Base-by-base conservation (phyloP, 1,284 basidiomycete species). In the Meira nashicola region DNA sequence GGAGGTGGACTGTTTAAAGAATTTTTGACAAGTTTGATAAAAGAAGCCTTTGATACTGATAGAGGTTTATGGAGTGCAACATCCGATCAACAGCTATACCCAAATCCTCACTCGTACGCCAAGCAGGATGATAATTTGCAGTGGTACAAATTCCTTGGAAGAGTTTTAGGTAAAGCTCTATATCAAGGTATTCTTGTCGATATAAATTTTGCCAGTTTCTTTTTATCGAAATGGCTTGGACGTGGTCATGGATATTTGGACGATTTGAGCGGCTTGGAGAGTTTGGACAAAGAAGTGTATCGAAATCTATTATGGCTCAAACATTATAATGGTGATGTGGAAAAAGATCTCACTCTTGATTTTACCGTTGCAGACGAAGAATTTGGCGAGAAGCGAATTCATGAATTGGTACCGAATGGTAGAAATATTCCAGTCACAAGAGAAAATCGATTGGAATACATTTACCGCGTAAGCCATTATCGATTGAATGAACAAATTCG, bases 1-100 rank as follows among this genome's bases (percentile, higher is more conserved):
- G 94, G 94, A 1, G 93, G 95, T 2, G 94, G 95, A 0, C 86
- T 98, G 8, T 97, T 96, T 82, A 99, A 98, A 77, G 95, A 97
- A 79, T 95, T 98, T 74, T 85, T 98, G 71, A 97, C 92, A 1
- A 80, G 79, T 75, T 81, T 71, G 63, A 81, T 78, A 56, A 92
- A 89, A 72, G 92, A 97, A 78, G 93, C 89, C 0, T 97, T 98
- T 66, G 92, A 99, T 73, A 89, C 89, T 0, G 86, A 97, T 73
- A 86, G 92, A 15, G 95, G 95, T 1, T 81, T 99, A 12, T 99
- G 94, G 94, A 81, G 92, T 44, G 86, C 85, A 28, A 98, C 88
- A 55, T 85, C 87, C 77, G 86, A 90, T 74, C 90, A 95, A 60
- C 91, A 96, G 79, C 82, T 98, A 53, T 98, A 96, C 76, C 94